Evolutionary conservation across 129 eudicot genomes (phyloP), one percentile per base, ranked within the genome.

Genomic region (Mikania micrantha): DNA sequence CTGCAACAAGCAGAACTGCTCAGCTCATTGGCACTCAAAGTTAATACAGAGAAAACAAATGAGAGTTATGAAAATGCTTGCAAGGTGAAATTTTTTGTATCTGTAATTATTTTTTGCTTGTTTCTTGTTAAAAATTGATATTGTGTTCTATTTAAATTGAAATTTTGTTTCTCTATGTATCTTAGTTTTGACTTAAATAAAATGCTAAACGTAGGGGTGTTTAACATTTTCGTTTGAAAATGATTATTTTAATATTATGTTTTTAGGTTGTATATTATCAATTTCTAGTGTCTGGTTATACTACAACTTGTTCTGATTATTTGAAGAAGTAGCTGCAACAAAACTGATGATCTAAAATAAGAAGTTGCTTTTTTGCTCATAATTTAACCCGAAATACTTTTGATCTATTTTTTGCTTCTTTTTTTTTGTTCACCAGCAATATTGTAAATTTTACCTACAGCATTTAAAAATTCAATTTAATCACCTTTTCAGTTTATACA

Each of bases 11-110:
- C 90, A n/a, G 92, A 89, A 77, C 70, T 89, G 54, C 95, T 94
- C 39, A 94, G 97, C 80, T 87, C 97, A 15, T 90, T 94, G 64
- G 97, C 97, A 27, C 79, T 78, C 53, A 85, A 94, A 83, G 97
- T 94, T 42, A 89, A 90, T 71, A 73, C 76, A 22, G 97, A 94
- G 60, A 85, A 90, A 56, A 82, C 95, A 22, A 87, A 87, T 10
- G 90, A 90, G 78, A 94, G 97, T 67, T 85, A 89, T 64, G 99
- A 90, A 80, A 87, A 70, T 87, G 97, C 99, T 65, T 94, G 95
- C 95, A 87, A 81, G 92, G 97, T 94, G 73, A 80, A 79, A 53
- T 29, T 48, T 27, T 28, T 28, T 32, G 22, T 54, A 42, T 42
- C 19, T 41, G 41, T 28, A 66, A 41, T 41, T 70, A 42, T 74